Base-by-base conservation (phyloP, 306 rosid genomes). In the Calophaca sinica region DNA sequence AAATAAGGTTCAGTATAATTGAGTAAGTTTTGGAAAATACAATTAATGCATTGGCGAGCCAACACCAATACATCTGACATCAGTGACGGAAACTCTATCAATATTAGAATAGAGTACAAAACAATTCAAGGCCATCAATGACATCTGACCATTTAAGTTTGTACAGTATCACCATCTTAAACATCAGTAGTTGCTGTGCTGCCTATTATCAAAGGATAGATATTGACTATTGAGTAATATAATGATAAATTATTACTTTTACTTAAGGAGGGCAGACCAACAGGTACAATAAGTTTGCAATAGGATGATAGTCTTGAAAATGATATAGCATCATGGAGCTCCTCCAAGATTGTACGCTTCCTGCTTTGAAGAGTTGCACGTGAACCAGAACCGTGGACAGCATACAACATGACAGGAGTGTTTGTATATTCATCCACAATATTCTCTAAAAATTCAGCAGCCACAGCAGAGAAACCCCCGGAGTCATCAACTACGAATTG, bases 381-480 rank as follows among this genome's bases (percentile, higher is more conserved):
- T 74, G 93, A 74, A 64, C 51, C 76, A 76, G 90, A 87, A 73
- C 88, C 84, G 32, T 74, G 88, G 51, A 86, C 90, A 63, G 90
- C 68, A 88, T 87, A 94, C 74, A 94, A 82, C 74, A 91, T 69
- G 42, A 89, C 82, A 53, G 97, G 96, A 49, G 70, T 80, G 76
- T 83, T 91, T n/a, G 89, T 58, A 73, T 91, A 94, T 60, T 91
- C 97, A 77, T 91, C 98, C 12, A 78, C 96, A 84, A 91, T 85
- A 54, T 80, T 88, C 89, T 94, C 98, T 13, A 91, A 83, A 80
- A 89, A 78, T 66, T 89, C 98, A 31, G 82, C 78, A 80, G 94
- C 97, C 70, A 91, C 66, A 36, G 96, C 81, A 57, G 98, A 89
- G 89, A 94, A 94, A 75, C 98, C 98, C 55, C 96, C 97, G 0